These are phyloP conservation scores for Phlegmacium glaucopus DNA, from an alignment of 768 basidiomycete species.

Conservation along the genomic window DNA sequence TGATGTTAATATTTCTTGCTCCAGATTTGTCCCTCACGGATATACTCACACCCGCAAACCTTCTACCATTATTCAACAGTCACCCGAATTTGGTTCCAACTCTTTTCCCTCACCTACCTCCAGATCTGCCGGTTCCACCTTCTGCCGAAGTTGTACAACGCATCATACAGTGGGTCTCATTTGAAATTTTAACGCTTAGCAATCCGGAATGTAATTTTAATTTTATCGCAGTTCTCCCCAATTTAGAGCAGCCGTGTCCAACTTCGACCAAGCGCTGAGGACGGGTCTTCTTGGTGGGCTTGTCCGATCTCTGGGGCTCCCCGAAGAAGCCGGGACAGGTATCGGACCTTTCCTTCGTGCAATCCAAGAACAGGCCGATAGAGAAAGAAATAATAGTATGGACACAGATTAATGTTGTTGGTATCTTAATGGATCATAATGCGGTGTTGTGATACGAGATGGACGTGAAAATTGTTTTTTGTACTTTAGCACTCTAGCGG, in stretches of 20 bases:
- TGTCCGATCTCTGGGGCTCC: conserved; percentile 76
- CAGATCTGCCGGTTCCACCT: conserved; percentile 69
- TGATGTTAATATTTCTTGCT: conserved; percentile 1
- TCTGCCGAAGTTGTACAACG: conserved; percentile 67
- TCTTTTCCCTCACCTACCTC: conserved; percentile 79
- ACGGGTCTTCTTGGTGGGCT: conserved; percentile 76
- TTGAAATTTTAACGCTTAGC: background rate
- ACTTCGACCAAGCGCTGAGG: conserved; percentile 80
- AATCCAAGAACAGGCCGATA: conserved; percentile 69
- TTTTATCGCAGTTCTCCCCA: conserved; percentile 59
- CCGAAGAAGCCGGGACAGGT: conserved; percentile 79
- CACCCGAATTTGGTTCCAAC: conserved; percentile 67
- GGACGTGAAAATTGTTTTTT: no score
- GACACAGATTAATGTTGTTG: conserved; percentile 45
- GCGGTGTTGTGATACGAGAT: no score
- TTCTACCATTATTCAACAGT: conserved; percentile 65
- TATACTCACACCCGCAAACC: conserved; percentile 70
- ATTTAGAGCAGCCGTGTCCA: conserved; percentile 75
- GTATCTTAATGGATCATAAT: background rate
- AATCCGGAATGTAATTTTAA: background rate
- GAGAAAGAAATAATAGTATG: conserved; percentile 60
- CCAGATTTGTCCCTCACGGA: conserved; percentile 68
- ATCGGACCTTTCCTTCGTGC: conserved; percentile 79
- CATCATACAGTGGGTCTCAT: conserved; percentile 51
- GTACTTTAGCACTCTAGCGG: no score